Conservation (phyloP, 306 rosid genomes). For the Lathyrus aphaca region DNA sequence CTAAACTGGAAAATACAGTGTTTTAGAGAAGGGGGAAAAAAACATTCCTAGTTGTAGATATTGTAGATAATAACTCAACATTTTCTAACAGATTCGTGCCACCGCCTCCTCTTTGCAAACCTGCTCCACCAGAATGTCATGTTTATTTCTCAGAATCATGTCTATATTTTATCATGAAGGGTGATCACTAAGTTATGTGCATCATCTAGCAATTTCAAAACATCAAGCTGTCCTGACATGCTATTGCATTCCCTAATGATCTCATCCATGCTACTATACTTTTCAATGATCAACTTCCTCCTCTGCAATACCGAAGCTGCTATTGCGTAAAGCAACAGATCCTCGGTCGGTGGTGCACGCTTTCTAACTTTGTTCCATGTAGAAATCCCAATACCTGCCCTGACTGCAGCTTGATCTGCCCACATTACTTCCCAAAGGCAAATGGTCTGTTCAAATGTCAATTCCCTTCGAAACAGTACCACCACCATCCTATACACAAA, state of each 20-base stretch:
- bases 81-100: slow-evolving; percentile 35
- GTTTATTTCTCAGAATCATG: slow-evolving; percentile 49
- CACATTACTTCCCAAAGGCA: slow-evolving; percentile 99
- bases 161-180: slow-evolving; percentile 85
- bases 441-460: slow-evolving; percentile 87
- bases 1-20: neutral
- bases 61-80: slow-evolving; percentile 37
- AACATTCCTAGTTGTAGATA: slow-evolving; percentile 26
- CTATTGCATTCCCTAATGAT: slow-evolving; percentile 94
- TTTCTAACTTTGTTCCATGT: slow-evolving; percentile 92
- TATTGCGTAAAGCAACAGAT: slow-evolving; percentile 85
- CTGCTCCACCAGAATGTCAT: slow-evolving; percentile 27
- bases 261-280: slow-evolving; percentile 97
- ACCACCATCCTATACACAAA: slow-evolving; percentile 99
- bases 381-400: slow-evolving; percentile 90
- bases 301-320: slow-evolving; percentile 96
- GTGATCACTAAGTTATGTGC: slow-evolving; percentile 94
- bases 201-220: slow-evolving; percentile 96
- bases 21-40: slow-evolving; percentile 32
- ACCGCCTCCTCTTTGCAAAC: slow-evolving; percentile 41
- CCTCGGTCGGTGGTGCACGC: slow-evolving; percentile 96
- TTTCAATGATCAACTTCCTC: slow-evolving; percentile 89
- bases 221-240: slow-evolving; percentile 95
- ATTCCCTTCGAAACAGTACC: slow-evolving; percentile 92
- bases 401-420: slow-evolving; percentile 98